Conservation (phyloP, 306 rosid species). For the Trifolium pratense region DNA sequence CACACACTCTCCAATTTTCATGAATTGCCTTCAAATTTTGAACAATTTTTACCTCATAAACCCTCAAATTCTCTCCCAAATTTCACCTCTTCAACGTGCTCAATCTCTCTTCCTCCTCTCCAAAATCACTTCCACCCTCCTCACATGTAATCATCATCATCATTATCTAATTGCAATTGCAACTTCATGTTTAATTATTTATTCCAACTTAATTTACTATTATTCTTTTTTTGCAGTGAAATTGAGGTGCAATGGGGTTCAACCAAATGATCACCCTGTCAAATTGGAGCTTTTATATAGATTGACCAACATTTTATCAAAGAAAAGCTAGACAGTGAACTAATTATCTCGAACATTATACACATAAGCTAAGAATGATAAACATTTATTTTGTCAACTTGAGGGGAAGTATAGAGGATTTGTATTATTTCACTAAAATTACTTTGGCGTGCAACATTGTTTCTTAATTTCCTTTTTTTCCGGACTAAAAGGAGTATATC, state of each 20-base stretch:
- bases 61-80: constrained; percentile 63
- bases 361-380: too few relatives aligned
- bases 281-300: constrained; percentile 83
- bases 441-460: too few relatives aligned
- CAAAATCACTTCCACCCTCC: constrained; percentile 70
- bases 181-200: constrained; percentile 13
- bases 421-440: too few relatives aligned
- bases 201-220: background rate
- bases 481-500: too few relatives aligned
- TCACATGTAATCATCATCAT: constrained; percentile 51
- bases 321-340: too few relatives aligned
- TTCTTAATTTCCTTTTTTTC: too few relatives aligned
- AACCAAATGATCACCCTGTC: constrained; percentile 76
- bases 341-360: too few relatives aligned
- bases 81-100: constrained; percentile 87
- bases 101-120: constrained; percentile 70
- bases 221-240: constrained; percentile 59
- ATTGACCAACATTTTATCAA: too few relatives aligned
- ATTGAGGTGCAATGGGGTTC: constrained; percentile 75
- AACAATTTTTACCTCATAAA: constrained; percentile 58
- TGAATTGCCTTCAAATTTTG: constrained; percentile 53
- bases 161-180: background rate
- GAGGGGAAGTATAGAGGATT: too few relatives aligned
- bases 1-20: constrained; percentile 55
- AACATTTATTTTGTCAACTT: too few relatives aligned